Evolutionary conservation across 805 yeast genomes (phyloP), one percentile per base, ranked within the genome.

Genomic region (Yarrowia alimentaria): DNA sequence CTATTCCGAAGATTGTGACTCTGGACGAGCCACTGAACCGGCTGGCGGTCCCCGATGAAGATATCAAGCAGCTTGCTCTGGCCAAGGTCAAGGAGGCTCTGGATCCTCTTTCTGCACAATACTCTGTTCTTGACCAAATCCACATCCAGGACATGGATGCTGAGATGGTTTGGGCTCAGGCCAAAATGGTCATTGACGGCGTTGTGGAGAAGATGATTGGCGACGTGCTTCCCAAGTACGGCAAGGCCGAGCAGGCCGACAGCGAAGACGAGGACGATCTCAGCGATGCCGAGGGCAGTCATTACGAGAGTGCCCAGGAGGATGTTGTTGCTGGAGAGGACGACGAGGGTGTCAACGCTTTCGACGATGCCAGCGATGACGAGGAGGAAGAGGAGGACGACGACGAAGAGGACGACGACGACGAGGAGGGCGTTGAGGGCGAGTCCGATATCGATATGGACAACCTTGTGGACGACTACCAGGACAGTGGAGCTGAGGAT

Each of bases 151-250:
- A 96, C 0, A 71, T 91, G 51, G 96, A 86, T 64, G 81, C 96
- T 18, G 77, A 83, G 30, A 98, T 91, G 63, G 89, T 93, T 0
- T 91, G 91, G 88, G 95, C 91, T 52, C 98, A 91, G 67, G 82
- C 86, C 2, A 87, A 85, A 65, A 76, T 91, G 69, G 82, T 91
- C 14, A 70, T 88, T 29, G 96, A 89, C 53, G 83, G 83, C 6
- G 83, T 84, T 10, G 80, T 83, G 20, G 88, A 83, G 40, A 72
- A 74, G 33, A 66, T 88, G 26, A 62, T 85, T 62, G 74, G 72
- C 51, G 77, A 73, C 14, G 74, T 74, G 48, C 75, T 87, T 34
- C 80, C 81, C 2, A 71, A 43, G 29, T 30, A 22, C n/a, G 50
- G 37, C 10, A 24, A 31, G 18, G 12, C 20, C 2, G 20, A 22